Evolutionary conservation across 2,329 filamentous ascomycete genomes (phyloP), one percentile per base, ranked within the genome.

Genomic region (Canariomyces notabilis): DNA sequence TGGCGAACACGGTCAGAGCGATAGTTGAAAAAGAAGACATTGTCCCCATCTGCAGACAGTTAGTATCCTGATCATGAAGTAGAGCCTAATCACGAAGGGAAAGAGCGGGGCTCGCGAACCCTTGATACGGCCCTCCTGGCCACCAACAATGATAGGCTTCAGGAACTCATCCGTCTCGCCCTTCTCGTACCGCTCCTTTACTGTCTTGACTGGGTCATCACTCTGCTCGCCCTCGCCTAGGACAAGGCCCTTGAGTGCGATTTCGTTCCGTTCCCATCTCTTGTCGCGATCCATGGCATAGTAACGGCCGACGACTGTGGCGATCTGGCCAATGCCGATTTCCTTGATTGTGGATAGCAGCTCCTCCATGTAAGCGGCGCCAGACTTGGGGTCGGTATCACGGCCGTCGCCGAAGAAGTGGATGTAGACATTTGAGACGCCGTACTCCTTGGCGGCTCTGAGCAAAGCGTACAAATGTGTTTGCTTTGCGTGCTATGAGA

Each of bases 21-120:
- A 79, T 98, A 98, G 82, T 98, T 98, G 87, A 98, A 98, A 82
- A 97, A 97, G 80, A 97, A 97, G 61, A 97, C 79, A 44, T 89
- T 91, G 65, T 98, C 93, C 57, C 86, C 78, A 64, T 97, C 89
- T 89, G 55, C 19, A 29, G 44, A 38, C 21, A 4, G 51, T 56
- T 50, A 54, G 52, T 41, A 32, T 18, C 15, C 4, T 6, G 7
- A 14, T 21, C 14, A 21, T 22, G 6, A 26, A 8, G 14, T 8
- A 36, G 8, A 29, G 26, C 7, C 26, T 15, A 11, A 5, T 12
- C 8, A n/a, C n/a, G n/a, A n/a, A 6, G 16, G 15, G 12, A 29
- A n/a, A 7, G 0, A 18, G 7, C 2, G n/a, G 9, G 2, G 16
- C 18, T n/a, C 14, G 56, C 72, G 58, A 70, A 87, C 85, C 86